Evolutionary conservation across 2,329 filamentous ascomycete species (phyloP).

Genomic region (Sclerotinia borealis): DNA sequence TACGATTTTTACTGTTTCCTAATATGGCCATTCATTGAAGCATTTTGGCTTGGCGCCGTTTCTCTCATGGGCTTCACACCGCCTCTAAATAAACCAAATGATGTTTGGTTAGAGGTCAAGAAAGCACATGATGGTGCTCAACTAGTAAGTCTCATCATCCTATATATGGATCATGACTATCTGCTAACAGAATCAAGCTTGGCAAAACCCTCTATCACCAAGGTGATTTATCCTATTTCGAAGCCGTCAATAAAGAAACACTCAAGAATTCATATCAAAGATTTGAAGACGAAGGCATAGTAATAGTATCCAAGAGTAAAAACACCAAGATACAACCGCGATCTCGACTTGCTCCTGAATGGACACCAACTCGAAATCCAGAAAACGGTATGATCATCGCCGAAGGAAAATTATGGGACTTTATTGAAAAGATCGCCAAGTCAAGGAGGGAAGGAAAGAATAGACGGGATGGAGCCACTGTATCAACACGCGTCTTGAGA

Average conservation of each 20-base stretch:
- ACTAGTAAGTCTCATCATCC: conserved; percentile 47
- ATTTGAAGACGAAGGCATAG: conserved; percentile 86
- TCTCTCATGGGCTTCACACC: conserved; percentile 82
- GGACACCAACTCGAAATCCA: conserved; percentile 63
- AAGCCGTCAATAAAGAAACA: conserved; percentile 97
- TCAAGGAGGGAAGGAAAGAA: conserved; percentile 91
- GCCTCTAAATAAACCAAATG: conserved; percentile 46
- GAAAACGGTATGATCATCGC: conserved; percentile 56
- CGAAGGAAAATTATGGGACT: conserved; percentile 79
- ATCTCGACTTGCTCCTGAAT: conserved; percentile 66
- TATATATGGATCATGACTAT: neutral
- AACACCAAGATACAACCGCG: conserved; percentile 55
- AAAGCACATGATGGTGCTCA: conserved; percentile 79
- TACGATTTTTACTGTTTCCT: conserved; percentile 99
- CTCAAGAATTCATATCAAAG: conserved; percentile 87
- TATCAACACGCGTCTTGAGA: conserved; percentile 71
- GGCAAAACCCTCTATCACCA: conserved; percentile 98
- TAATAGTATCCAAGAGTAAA: conserved; percentile 64
- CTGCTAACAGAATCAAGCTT: conserved; percentile 46
- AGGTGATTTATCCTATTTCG: conserved; percentile 93
- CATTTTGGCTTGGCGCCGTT: conserved; percentile 84
- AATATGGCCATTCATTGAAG: conserved; percentile 97
- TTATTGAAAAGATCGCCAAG: conserved; percentile 80
- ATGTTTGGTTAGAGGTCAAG: conserved; percentile 71
- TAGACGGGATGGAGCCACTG: conserved; percentile 83